These are phyloP conservation scores for Eucommia ulmoides DNA, from an alignment of 257 asterid genomes.

Conservation along the genomic window DNA sequence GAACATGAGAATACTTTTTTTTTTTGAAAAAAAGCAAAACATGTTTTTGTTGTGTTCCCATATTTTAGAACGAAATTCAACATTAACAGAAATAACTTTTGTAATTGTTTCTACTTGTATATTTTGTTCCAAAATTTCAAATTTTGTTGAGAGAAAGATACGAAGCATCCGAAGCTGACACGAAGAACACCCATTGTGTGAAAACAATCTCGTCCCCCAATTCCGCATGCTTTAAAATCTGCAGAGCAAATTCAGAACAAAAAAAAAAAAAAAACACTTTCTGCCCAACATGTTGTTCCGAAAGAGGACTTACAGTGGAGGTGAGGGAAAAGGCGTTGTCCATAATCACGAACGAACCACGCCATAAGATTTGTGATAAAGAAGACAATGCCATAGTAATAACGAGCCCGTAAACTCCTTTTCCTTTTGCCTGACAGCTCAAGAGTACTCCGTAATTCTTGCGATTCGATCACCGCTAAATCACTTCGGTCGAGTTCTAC, in stretches of 20 bases:
- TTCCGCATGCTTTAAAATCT: constrained; percentile 76
- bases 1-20: too few species aligned
- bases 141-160: constrained; percentile 34
- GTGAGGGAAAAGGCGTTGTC: constrained; percentile 46
- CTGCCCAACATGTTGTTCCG: too few species aligned
- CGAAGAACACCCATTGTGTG: constrained; percentile 95
- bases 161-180: constrained; percentile 87
- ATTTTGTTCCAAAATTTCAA: neutral
- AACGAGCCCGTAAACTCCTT: constrained; percentile 60
- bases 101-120: too few species aligned
- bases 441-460: constrained; percentile 21
- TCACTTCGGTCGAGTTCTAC: constrained; percentile 19
- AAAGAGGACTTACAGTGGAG: constrained; percentile 48
- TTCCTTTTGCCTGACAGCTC: constrained; percentile 27
- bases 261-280: neutral
- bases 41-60: too few species aligned
- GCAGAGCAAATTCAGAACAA: constrained; percentile 7
- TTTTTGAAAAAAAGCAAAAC: too few species aligned
- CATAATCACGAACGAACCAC: constrained; percentile 84
- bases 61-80: too few species aligned
- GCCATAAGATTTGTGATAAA: constrained; percentile 56
- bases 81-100: too few species aligned
- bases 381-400: constrained; percentile 61
- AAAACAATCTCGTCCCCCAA: constrained; percentile 44
- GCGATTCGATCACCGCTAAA: constrained; percentile 16